Conservation (phyloP, 2,329 filamentous ascomycete species). For the Aspergillus floridensis region DNA sequence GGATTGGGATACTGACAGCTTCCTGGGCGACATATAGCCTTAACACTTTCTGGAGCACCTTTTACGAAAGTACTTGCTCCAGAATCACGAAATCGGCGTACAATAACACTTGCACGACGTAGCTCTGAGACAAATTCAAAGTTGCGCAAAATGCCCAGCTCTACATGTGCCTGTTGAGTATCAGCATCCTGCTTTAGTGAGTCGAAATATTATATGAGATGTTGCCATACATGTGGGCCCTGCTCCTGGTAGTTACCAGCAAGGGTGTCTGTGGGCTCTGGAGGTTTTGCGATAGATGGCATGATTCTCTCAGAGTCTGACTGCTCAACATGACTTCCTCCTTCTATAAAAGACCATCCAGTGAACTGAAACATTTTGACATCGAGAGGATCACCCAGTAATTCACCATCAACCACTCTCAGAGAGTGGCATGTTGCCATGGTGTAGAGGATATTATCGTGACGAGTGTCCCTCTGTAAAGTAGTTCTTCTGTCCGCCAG, state of each 20-base stretch:
- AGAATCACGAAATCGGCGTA: constrained; percentile 79
- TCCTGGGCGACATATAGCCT: constrained; percentile 80
- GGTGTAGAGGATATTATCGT: constrained; percentile 76
- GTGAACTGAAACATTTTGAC: constrained; percentile 99
- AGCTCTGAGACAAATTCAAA: constrained; percentile 96
- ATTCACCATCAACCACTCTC: constrained; percentile 78
- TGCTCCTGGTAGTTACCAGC: constrained; percentile 40
- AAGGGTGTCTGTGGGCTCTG: constrained; percentile 54
- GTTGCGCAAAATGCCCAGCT: constrained; percentile 83
- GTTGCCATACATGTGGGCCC: constrained; percentile 22
- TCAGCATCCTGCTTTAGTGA: neutral
- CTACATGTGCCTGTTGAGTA: constrained; percentile 53
- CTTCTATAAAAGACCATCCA: constrained; percentile 87
- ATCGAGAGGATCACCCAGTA: constrained; percentile 90
- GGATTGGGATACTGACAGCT: constrained; percentile 59
- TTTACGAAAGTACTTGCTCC: constrained; percentile 91
- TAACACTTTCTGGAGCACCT: constrained; percentile 94
- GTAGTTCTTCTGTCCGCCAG: constrained; percentile 56
- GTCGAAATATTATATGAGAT: neutral
- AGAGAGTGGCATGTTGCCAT: constrained; percentile 98
- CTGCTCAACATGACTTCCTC: constrained; percentile 63
- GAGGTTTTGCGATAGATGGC: constrained; percentile 85
- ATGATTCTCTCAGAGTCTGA: constrained; percentile 65
- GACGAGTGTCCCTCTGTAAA: constrained; percentile 58
- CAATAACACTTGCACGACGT: constrained; percentile 86